Evolutionary conservation across 176 grass and related monocot genomes (phyloP).

Genomic region (Avena eriantha): DNA sequence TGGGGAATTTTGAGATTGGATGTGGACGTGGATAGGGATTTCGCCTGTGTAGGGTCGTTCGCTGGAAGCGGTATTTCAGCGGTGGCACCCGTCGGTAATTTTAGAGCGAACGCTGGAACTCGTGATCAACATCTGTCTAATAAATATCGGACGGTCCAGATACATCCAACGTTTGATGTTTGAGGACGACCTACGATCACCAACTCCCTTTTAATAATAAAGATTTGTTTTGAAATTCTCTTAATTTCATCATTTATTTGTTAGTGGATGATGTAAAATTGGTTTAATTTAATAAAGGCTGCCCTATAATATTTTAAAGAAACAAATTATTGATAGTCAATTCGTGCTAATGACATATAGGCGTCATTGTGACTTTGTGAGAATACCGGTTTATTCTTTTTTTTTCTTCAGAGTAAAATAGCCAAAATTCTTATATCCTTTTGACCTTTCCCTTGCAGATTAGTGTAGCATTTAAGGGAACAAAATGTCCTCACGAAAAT

Average conservation of each 20-base stretch:
- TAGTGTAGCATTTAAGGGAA: neutral
- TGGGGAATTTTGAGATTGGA: too few relatives aligned
- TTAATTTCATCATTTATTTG: neutral
- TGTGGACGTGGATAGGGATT: too few relatives aligned
- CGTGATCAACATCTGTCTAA: too few relatives aligned
- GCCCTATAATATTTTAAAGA: neutral
- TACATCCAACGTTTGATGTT: too few relatives aligned
- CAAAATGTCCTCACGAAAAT: neutral
- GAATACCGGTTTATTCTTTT: neutral
- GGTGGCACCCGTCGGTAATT: too few relatives aligned
- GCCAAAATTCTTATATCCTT: neutral
- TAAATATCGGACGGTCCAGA: too few relatives aligned
- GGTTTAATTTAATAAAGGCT: neutral
- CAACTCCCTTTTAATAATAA: neutral
- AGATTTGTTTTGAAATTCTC: neutral
- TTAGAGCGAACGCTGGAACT: too few relatives aligned
- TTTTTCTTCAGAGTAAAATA: neutral
- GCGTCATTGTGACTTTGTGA: neutral
- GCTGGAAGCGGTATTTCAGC: too few relatives aligned
- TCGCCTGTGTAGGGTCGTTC: too few relatives aligned
- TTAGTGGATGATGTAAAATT: neutral
- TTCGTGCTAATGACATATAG: constrained; percentile 21
- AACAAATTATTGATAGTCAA: neutral
- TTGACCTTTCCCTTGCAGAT: neutral
- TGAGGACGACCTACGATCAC: too few relatives aligned